Percentiles rank a stretch among this genome's conserved stretches.
These are phyloP conservation scores for Meripilus lineatus DNA, from an alignment of 1,284 basidiomycete genomes.

Conservation along the genomic window DNA sequence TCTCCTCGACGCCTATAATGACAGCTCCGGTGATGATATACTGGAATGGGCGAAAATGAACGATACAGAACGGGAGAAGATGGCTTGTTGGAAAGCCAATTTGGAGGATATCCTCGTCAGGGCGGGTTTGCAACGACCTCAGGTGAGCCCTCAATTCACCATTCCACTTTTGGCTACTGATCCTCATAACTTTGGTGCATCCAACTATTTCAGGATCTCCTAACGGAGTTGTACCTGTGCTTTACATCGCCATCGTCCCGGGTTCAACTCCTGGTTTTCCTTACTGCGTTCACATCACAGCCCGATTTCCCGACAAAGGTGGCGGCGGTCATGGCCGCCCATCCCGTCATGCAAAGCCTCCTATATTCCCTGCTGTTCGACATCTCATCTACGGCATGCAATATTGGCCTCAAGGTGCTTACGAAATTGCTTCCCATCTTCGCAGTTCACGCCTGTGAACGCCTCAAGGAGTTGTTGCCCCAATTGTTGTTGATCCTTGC, in stretches of 20 bases:
- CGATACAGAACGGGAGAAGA: conserved; percentile 51
- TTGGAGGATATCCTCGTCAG: conserved; percentile 67
- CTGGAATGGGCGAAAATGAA: conserved; percentile 68
- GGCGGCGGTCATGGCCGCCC: conserved; percentile 49
- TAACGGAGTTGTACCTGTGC: conserved; percentile 57
- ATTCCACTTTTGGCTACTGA: conserved; percentile 8
- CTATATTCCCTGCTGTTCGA: conserved; percentile 64
- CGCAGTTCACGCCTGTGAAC: conserved; percentile 53
- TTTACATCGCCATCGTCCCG: conserved; percentile 56
- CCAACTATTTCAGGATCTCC: conserved; percentile 53
- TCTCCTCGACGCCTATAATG: conserved; percentile 68
- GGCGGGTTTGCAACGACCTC: conserved; percentile 54
- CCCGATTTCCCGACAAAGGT: conserved; percentile 41
- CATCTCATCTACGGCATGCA: conserved; percentile 64
- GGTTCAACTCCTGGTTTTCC: conserved; percentile 61
- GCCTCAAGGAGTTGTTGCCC: conserved; percentile 56
- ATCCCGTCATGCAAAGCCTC: conserved; percentile 58
- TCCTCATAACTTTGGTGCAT: conserved; percentile 5
- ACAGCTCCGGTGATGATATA: conserved; percentile 64
- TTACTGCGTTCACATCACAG: conserved; percentile 57
- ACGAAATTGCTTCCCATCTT: conserved; percentile 71
- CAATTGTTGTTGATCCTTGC: conserved; percentile 60
- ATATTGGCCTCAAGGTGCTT: conserved; percentile 54
- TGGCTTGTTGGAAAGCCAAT: conserved; percentile 67
- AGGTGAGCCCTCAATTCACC: no score